Evolutionary conservation across 495 filamentous ascomycete genomes (phyloP).

Genomic region (Thermochaetoides thermophila): DNA sequence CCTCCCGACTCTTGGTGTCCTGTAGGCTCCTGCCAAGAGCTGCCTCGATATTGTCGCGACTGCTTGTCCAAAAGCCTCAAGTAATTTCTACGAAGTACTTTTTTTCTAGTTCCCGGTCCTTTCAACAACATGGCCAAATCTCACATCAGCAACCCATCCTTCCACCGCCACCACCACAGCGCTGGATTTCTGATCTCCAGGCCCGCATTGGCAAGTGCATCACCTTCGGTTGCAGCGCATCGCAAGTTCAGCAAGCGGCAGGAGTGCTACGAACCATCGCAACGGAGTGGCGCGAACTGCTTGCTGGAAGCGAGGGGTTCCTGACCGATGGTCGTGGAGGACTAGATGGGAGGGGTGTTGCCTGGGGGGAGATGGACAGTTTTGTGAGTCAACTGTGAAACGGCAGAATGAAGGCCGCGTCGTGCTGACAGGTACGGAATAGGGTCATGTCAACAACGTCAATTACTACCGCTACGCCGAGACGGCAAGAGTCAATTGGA

Average conservation of each 20-base stretch:
- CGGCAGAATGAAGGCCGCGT: no score
- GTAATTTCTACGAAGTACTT: no score
- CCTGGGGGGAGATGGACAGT: constrained; percentile 79
- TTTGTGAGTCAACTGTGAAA: constrained; percentile 38
- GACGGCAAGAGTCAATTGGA: constrained; percentile 71
- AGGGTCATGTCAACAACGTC: constrained; percentile 70
- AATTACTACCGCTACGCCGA: constrained; percentile 77
- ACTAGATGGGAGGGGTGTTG: constrained; percentile 55
- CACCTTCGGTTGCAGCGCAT: constrained; percentile 50
- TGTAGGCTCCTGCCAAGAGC: no score
- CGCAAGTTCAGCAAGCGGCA: constrained; percentile 48
- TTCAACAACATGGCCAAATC: background rate
- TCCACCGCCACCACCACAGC: constrained; percentile 21
- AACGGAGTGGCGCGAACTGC: constrained; percentile 60
- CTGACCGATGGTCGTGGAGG: constrained; percentile 52
- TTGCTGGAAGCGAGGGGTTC: constrained; percentile 71
- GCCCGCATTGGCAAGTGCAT: constrained; percentile 70
- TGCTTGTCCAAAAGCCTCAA: no score
- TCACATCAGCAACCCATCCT: no score
- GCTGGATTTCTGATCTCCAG: constrained; percentile 68
- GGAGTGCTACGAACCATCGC: constrained; percentile 46
- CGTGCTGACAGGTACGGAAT: no score
- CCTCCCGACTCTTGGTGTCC: no score
- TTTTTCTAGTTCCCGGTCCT: background rate
- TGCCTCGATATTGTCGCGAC: no score